A percentile compares a stretch with the other conserved stretches of the same genome.
Conservation (phyloP, 169 alveolate species). For the Plasmodium fragile region DNA sequence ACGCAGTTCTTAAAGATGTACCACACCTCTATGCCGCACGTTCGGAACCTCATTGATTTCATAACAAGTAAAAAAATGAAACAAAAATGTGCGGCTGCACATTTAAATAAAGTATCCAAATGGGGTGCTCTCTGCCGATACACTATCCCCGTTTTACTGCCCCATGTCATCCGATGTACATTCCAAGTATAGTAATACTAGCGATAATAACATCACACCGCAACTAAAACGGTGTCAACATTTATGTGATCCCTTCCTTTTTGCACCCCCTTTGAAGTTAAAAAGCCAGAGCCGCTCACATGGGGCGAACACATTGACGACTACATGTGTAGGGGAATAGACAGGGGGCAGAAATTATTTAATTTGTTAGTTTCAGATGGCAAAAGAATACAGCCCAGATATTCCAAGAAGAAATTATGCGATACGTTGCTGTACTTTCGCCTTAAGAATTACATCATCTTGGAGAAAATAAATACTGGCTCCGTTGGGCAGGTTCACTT, state of each 20-base stretch:
- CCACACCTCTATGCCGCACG: slow-evolving; percentile 63
- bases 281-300: slow-evolving; percentile 45
- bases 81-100: background rate
- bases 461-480: slow-evolving; percentile 84
- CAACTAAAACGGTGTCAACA: background rate
- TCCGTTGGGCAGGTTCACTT: slow-evolving; percentile 85
- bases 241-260: background rate
- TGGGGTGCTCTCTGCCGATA: background rate
- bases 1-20: slow-evolving; percentile 73
- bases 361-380: slow-evolving; percentile 51
- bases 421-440: slow-evolving; percentile 78
- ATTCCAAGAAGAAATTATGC: slow-evolving; percentile 73
- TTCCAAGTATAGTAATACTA: background rate
- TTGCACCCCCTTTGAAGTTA: slow-evolving; percentile 9
- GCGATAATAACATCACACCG: background rate
- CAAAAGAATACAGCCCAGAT: slow-evolving; percentile 59
- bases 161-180: background rate
- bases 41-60: slow-evolving; percentile 61
- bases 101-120: background rate
- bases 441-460: slow-evolving; percentile 80
- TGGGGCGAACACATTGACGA: slow-evolving; percentile 76
- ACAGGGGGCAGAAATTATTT: slow-evolving; percentile 53
- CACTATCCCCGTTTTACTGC: background rate
- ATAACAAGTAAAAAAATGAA: slow-evolving; percentile 54
- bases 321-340: slow-evolving; percentile 50